These are phyloP conservation scores for Fusarium sp. DNA, from an alignment of 2,329 filamentous ascomycete genomes.

Conservation along the genomic window DNA sequence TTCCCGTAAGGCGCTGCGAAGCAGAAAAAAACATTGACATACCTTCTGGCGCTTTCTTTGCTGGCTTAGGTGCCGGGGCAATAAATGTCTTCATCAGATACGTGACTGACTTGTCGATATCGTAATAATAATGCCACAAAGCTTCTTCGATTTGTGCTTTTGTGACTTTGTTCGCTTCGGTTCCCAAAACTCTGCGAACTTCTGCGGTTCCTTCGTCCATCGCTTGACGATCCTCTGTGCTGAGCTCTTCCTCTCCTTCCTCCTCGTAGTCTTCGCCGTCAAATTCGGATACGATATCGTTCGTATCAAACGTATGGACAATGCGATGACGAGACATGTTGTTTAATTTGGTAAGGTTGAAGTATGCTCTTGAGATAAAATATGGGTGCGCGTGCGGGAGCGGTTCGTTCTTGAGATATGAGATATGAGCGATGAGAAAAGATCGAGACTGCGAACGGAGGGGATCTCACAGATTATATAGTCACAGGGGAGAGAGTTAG, in stretches of 20 bases:
- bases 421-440: background rate
- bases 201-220: slow-evolving; percentile 75
- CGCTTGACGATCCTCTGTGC: slow-evolving; percentile 59
- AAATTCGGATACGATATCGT: slow-evolving; percentile 61
- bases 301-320: slow-evolving; percentile 61
- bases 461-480: background rate
- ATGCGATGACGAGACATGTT: slow-evolving; percentile 47
- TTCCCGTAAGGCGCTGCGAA: slow-evolving; percentile 43
- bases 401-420: background rate
- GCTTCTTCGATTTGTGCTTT: slow-evolving; percentile 83
- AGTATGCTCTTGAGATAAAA: background rate
- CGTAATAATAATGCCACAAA: slow-evolving; percentile 96
- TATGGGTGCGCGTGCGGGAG: slow-evolving; percentile 1
- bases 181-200: slow-evolving; percentile 74
- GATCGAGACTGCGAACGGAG: background rate
- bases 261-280: slow-evolving; percentile 61
- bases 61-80: slow-evolving; percentile 57
- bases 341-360: background rate
- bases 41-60: slow-evolving; percentile 59
- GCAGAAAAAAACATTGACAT: slow-evolving; percentile 54
- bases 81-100: slow-evolving; percentile 79
- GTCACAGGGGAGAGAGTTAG: background rate
- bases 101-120: slow-evolving; percentile 84
- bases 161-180: slow-evolving; percentile 67
- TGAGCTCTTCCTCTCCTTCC: slow-evolving; percentile 61